Base-by-base conservation (phyloP, 176 grass and related monocot species). In the Eleusine coracana region DNA sequence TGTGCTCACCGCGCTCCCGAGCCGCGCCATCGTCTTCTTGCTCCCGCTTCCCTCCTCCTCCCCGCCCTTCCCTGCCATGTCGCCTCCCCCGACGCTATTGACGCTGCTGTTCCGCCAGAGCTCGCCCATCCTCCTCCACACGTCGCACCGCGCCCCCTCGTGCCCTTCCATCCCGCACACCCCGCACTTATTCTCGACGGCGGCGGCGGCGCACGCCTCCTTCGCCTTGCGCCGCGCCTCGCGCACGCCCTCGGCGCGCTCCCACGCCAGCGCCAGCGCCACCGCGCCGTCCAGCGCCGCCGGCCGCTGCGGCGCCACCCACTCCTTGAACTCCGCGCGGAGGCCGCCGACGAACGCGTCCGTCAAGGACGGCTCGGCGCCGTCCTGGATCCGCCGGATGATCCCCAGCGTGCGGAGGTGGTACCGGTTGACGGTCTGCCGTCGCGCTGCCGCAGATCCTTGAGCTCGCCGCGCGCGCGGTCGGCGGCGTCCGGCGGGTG, bases 201-300 rank as follows among this genome's bases (percentile, higher is more conserved):
- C 48, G 48, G 48, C 68, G 1, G 27, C 20, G 41, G 11, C 10
- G 20, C 52, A 40, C 11, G 49, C 84, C 17, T 48, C 54, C 77
- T 66, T 89, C 74, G 74, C 80, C 58, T 5, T 31, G 45, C 82
- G 71, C 70, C 85, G 83, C 34, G 89, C 89, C 65, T 80, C 89
- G 21, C 79, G 63, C 63, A 85, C 48, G 49, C 84, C 69, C 51
- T 87, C 82, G 48, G 85, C 87, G 78, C 86, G 66, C 85, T 92
- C 92, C 87, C 78, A 83, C 0, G 89, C 92, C 82, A 94, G 82
- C 56, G 89, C 92, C 82, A 94, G 79, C 56, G 70, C 82, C 87
- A 88, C 85, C 34, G 92, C 89, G 2, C 74, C 87, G 31, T 78
- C 82, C 70, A 92, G 27, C 59, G 60, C 11, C 79, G 66, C 66